A percentile compares a stretch with the other conserved stretches of the same genome.
Conservation (phyloP, 805 yeast species). For the Candida insectalens region DNA sequence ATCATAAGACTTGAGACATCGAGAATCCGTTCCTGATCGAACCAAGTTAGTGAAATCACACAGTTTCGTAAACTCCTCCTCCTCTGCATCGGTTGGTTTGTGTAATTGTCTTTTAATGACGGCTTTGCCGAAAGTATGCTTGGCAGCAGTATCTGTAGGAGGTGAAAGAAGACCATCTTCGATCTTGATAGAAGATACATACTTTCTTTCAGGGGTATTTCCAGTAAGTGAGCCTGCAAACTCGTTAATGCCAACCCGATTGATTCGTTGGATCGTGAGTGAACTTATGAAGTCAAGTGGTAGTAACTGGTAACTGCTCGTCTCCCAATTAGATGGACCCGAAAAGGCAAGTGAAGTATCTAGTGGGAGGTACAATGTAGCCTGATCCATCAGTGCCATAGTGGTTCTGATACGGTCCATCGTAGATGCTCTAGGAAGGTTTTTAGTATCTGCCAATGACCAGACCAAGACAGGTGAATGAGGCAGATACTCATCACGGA, state of each 20-base stretch:
- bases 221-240: slow-evolving; percentile 33
- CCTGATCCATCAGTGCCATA: slow-evolving; percentile 33
- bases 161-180: slow-evolving; percentile 2
- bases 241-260: slow-evolving; percentile 29
- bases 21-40: slow-evolving; percentile 12
- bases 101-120: slow-evolving; percentile 12
- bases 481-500: slow-evolving; percentile 64
- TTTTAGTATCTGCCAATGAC: slow-evolving; percentile 21
- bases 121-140: slow-evolving; percentile 17
- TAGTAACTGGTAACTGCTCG: slow-evolving; percentile 26
- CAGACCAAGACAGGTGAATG: slow-evolving; percentile 38
- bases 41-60: slow-evolving; percentile 6
- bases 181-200: slow-evolving; percentile 9
- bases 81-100: slow-evolving; percentile 3
- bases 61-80: slow-evolving; percentile 1
- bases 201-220: slow-evolving; percentile 26
- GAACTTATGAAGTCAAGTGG: slow-evolving; percentile 36
- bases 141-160: neutral
- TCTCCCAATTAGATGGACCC: slow-evolving; percentile 33
- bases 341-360: slow-evolving; percentile 5
- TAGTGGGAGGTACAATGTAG: slow-evolving; percentile 52
- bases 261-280: slow-evolving; percentile 19
- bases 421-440: slow-evolving; percentile 5
- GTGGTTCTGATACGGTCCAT: slow-evolving; percentile 36
- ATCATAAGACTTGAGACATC: slow-evolving; percentile 8